Evolutionary conservation across 2,329 filamentous ascomycete genomes (phyloP).

Genomic region (Venturia oleaginea): DNA sequence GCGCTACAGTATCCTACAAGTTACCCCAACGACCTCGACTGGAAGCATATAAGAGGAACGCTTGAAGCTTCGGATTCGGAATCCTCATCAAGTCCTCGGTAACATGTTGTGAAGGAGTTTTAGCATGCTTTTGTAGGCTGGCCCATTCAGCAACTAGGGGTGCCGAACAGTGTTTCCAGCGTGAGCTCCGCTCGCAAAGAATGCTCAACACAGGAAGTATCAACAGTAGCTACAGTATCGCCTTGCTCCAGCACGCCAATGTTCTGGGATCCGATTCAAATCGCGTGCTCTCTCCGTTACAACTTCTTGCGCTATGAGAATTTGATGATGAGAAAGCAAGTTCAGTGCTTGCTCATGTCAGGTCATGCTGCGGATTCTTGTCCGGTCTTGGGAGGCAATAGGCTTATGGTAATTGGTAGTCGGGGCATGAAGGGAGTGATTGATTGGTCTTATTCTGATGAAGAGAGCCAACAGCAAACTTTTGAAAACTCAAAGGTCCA

Average conservation of each 20-base stretch:
- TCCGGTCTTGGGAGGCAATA: too few species aligned
- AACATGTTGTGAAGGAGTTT: background rate
- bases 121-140: background rate
- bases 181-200: background rate
- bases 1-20: too few species aligned
- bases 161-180: too few species aligned
- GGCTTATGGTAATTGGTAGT: too few species aligned
- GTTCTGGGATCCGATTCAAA: background rate
- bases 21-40: background rate
- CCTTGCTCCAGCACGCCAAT: background rate
- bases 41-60: background rate
- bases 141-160: background rate
- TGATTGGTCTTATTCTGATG: too few species aligned
- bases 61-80: background rate
- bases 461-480: too few species aligned
- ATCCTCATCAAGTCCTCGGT: background rate
- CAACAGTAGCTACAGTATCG: background rate
- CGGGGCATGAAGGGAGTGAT: too few species aligned
- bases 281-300: background rate
- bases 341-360: too few species aligned
- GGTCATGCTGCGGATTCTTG: too few species aligned
- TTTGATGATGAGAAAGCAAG: too few species aligned
- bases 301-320: background rate
- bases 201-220: background rate
- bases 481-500: too few species aligned